Evolutionary conservation across 805 yeast species (phyloP), one percentile per base, ranked within the genome.

Genomic region (Debaryomyces castellii): DNA sequence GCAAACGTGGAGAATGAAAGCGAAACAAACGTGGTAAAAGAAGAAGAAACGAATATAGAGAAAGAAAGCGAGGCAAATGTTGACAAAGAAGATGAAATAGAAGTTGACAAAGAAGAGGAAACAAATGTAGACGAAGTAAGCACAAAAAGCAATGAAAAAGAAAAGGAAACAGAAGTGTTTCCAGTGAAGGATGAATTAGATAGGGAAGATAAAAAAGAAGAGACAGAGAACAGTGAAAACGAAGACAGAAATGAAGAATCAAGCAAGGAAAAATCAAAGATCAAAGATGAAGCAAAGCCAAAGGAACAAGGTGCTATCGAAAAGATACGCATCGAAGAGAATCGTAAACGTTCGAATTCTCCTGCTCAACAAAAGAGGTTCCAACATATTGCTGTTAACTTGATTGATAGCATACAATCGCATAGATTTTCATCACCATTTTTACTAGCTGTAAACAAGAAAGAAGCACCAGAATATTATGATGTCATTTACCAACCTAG

Each of bases 351-450:
- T 5, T 48, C 54, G 9, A 45, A 28, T n/a, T 57, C 65, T 6
- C 62, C 58, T 11, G 44, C 56, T 5, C 59, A 67, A 38, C 73
- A 71, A 45, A 82, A 83, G 56, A 71, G 82, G 51, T 82, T 87
- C 62, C 86, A 81, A 51, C 68, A 76, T 18, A 69, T 84, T 16
- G 84, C 89, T 0, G 67, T 76, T 6, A 86, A 84, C 38, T 67
- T 88, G 25, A 64, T 88, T 40, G 73, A 80, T 14, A 83, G 83
- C 49, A 81, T 87, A 7, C 77, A 84, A 32, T 82, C 88, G 1
- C 85, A 86, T 60, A 71, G 88, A 46, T 84, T 78, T 55, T 87
- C 94, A 0, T 82, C 90, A 0, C 83, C 87, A 46, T 88, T 88
- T 59, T 59, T 85, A 32, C 80, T 77, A 43, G 89, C 94, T 0